Evolutionary conservation across 176 grass and related monocot species (phyloP).

Genomic region (Oryza brachyantha): DNA sequence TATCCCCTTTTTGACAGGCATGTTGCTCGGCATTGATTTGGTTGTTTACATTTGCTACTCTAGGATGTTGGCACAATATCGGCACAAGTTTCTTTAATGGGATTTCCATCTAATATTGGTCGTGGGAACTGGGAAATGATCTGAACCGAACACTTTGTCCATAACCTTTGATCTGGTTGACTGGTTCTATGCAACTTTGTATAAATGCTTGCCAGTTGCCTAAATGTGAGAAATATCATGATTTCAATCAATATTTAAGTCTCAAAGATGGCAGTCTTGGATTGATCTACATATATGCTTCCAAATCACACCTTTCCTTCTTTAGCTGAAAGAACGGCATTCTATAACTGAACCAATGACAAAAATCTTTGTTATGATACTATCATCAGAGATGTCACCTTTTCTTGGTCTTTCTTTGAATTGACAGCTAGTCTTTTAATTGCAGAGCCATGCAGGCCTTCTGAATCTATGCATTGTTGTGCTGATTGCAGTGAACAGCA

Average conservation of each 20-base stretch:
- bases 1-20: not conserved
- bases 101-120: not conserved
- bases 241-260: not conserved
- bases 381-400: not conserved
- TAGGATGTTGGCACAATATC: not conserved
- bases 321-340: not conserved
- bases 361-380: not conserved
- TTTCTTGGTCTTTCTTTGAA: not conserved
- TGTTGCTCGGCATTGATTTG: not conserved
- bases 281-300: not conserved
- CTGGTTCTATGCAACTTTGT: not conserved
- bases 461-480: slow-evolving; percentile 98
- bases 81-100: not conserved
- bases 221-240: not conserved
- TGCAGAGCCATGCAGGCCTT: slow-evolving; percentile 97
- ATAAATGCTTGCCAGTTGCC: not conserved
- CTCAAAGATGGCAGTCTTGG: not conserved
- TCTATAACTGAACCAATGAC: not conserved
- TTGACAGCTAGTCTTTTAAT: slow-evolving; percentile 19
- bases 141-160: not conserved
- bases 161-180: not conserved
- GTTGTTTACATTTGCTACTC: not conserved
- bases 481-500: slow-evolving; percentile 87
- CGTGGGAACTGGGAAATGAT: not conserved
- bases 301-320: not conserved